Conservation (phyloP, 2,329 filamentous ascomycete genomes). For the Hymenotorrendiella dingleyae region DNA sequence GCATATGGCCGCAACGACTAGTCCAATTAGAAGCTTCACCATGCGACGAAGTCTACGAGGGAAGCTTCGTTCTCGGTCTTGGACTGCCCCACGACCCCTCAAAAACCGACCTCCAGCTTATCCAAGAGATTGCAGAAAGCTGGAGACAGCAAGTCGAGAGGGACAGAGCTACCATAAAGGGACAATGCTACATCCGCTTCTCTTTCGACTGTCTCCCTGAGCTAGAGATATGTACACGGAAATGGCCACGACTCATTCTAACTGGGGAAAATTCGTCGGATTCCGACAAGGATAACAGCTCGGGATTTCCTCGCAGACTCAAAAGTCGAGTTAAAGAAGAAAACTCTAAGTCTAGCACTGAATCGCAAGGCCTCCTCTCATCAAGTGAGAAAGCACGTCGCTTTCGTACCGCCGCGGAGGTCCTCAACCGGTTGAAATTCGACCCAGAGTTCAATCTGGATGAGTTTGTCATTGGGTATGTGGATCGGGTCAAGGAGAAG, state of each 20-base stretch:
- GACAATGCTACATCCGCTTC: conserved; percentile 8
- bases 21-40: conserved; percentile 1
- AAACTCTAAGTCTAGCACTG: neutral
- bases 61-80: conserved; percentile 12
- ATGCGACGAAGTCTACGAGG: conserved; percentile 14
- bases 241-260: conserved; percentile 11
- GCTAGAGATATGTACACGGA: conserved; percentile 6
- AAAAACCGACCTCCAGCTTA: neutral
- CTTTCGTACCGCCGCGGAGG: conserved; percentile 16
- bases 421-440: conserved; percentile 19
- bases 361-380: neutral
- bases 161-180: conserved; percentile 1
- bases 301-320: too few species aligned
- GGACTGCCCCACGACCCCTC: neutral
- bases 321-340: neutral
- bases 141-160: conserved; percentile 4
- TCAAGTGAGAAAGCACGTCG: neutral
- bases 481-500: conserved; percentile 13
- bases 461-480: conserved; percentile 20
- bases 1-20: conserved; percentile 16
- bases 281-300: neutral
- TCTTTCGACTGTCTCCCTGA: neutral
- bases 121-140: conserved; percentile 1
- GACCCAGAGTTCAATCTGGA: conserved; percentile 20
- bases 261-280: conserved; percentile 1